phyloP scores from a whole-genome alignment of 768 basidiomycete species.

The Pilatotrama ljubarskyi region DNA sequence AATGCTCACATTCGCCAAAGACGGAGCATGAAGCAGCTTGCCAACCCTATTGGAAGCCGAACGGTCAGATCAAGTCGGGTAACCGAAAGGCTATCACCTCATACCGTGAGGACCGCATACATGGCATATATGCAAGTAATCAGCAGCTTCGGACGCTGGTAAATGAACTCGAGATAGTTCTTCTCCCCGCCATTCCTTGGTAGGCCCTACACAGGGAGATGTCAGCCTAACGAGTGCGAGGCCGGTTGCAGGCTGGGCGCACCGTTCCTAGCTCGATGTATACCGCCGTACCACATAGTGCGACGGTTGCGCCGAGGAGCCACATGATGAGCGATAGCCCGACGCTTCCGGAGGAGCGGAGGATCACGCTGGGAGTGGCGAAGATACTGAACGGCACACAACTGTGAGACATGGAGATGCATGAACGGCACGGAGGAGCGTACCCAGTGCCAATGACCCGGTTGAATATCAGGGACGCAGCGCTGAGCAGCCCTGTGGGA shows the following conservation, averaged over 20 bases:
- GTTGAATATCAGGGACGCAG: constrained; percentile 71
- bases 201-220: constrained; percentile 47
- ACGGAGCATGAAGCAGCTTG: constrained; percentile 61
- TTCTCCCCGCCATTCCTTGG: constrained; percentile 77
- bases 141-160: constrained; percentile 59
- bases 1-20: constrained; percentile 75
- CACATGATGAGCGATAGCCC: constrained; percentile 70
- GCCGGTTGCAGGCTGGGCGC: constrained; percentile 20
- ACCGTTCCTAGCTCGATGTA: constrained; percentile 79
- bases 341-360: constrained; percentile 66
- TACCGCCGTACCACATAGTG: constrained; percentile 66
- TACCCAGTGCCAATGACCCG: constrained; percentile 75
- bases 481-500: constrained; percentile 26
- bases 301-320: constrained; percentile 65
- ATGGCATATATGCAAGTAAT: constrained; percentile 57
- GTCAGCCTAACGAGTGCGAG: background rate
- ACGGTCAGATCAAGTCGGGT: background rate
- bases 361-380: constrained; percentile 67
- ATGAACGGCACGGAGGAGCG: constrained; percentile 11
- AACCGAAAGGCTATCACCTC: constrained; percentile 20
- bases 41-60: constrained; percentile 44
- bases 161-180: constrained; percentile 75
- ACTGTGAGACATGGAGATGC: background rate
- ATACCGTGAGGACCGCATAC: constrained; percentile 58
- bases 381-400: constrained; percentile 52